phyloP scores from a whole-genome alignment of 2,329 filamentous ascomycete species.

The Myriosclerotinia curreyana region DNA sequence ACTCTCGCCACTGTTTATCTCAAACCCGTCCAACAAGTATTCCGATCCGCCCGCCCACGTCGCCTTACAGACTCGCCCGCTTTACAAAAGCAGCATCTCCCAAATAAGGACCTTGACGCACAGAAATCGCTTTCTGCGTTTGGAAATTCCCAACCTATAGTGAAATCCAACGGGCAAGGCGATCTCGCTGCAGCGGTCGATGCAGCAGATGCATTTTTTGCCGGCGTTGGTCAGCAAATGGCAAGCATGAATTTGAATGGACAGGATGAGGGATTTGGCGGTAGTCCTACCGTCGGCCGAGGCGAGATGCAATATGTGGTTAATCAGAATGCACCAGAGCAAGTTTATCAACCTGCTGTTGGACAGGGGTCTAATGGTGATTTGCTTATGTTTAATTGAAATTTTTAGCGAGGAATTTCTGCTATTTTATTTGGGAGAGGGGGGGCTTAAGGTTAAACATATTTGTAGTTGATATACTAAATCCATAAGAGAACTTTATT shows the following conservation, averaged over 20 bases:
- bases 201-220: slow-evolving; percentile 89
- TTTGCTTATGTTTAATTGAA: slow-evolving; percentile 47
- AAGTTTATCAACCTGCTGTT: slow-evolving; percentile 67
- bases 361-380: slow-evolving; percentile 66
- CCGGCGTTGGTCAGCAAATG: slow-evolving; percentile 72
- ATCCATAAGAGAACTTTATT: neutral
- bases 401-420: slow-evolving; percentile 6
- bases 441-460: neutral
- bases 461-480: slow-evolving; percentile 11
- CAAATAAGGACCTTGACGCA: slow-evolving; percentile 51
- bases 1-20: slow-evolving; percentile 96
- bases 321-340: slow-evolving; percentile 76
- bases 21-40: slow-evolving; percentile 96
- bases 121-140: slow-evolving; percentile 61
- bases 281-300: slow-evolving; percentile 47
- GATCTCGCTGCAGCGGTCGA: slow-evolving; percentile 70
- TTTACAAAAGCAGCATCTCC: slow-evolving; percentile 69
- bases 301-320: slow-evolving; percentile 64
- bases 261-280: slow-evolving; percentile 62
- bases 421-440: neutral
- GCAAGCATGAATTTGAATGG: slow-evolving; percentile 63
- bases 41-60: slow-evolving; percentile 80
- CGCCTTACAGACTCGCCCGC: slow-evolving; percentile 80
- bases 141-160: slow-evolving; percentile 44
- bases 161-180: slow-evolving; percentile 37